Evolutionary conservation across 768 basidiomycete genomes (phyloP), one percentile per base, ranked within the genome.

Genomic region (Asterophora lycoperdoides): DNA sequence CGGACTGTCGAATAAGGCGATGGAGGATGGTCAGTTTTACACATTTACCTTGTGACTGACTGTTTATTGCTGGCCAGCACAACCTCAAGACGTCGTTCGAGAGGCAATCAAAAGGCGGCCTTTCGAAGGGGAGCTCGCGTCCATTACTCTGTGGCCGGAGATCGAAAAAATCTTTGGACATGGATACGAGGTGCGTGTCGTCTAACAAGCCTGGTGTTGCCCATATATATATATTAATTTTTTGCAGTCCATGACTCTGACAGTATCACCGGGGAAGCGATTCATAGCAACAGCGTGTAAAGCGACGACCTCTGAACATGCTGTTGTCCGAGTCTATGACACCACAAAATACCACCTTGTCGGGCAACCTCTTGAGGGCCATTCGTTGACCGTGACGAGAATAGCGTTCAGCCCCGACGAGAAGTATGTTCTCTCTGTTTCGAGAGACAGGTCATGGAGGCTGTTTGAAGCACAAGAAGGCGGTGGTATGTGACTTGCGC

Each of bases 101-200:
- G 52, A 49, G 43, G 48, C 38, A 6, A 33, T 4, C 38, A 37
- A 34, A 19, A 50, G 55, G 43, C 69, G 77, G n/a, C 86, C 96
- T 0, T 90, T 92, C 48, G 96, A 98, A 62, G 91, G 89, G 9
- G 93, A 97, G 64, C 75, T 98, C 0, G 84, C 91, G 0, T 78
- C 83, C 0, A 78, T 80, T 13, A 98, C 95, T 0, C 74, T 98
- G 1, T 99, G 96, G 96, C 96, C 95, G 0, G 96, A 99, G 69
- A 72, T 83, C 1, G 96, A 98, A 59, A 99, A 99, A 64, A 75
- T 99, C 0, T 99, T 96, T 64, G 96, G 95, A 4, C 96, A 98
- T 65, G 93, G 95, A 35, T 98, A 97, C 59, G 96, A 99, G 79
- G 92, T 87, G 51, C 44, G 68, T 40, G n/a, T 15, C 8, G 34